A percentile compares a stretch with the other conserved stretches of the same genome.
phyloP scores from a whole-genome alignment of 2,329 filamentous ascomycete species.

The Alternaria gaisen region DNA sequence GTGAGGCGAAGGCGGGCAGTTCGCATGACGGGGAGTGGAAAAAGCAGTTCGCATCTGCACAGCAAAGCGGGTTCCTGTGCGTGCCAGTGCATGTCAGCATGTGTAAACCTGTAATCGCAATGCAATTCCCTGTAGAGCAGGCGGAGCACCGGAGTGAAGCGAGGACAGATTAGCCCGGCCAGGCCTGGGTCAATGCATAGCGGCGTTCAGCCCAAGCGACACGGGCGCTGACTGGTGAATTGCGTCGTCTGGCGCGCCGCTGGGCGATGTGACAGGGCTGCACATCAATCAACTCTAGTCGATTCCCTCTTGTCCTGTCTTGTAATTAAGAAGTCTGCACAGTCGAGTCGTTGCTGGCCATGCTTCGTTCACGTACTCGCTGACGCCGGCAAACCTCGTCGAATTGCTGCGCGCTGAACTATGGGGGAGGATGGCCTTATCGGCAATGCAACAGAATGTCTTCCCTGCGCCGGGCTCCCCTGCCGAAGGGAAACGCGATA shows the following conservation, averaged over 20 bases:
- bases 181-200: slow-evolving; percentile 12
- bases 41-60: background rate
- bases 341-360: slow-evolving; percentile 32
- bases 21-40: background rate
- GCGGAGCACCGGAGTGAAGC: slow-evolving; percentile 17
- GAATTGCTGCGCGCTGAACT: slow-evolving; percentile 33
- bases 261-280: slow-evolving; percentile 31
- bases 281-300: slow-evolving; percentile 33
- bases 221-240: slow-evolving; percentile 32
- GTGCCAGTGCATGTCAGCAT: background rate
- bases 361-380: slow-evolving; percentile 27
- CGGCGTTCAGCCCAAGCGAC: slow-evolving; percentile 6
- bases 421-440: slow-evolving; percentile 50
- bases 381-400: slow-evolving; percentile 25
- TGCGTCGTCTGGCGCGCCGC: slow-evolving; percentile 33
- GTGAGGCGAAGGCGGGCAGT: slow-evolving; percentile 1
- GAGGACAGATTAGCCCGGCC: slow-evolving; percentile 9
- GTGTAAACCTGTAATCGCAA: background rate
- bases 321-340: slow-evolving; percentile 41
- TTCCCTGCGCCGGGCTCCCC: slow-evolving; percentile 39
- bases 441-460: slow-evolving; percentile 44
- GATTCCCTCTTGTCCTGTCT: slow-evolving; percentile 21
- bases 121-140: background rate
- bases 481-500: slow-evolving; percentile 37
- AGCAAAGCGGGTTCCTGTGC: slow-evolving; percentile 1